phyloP scores from a whole-genome alignment of 441 rosid genomes.

The Viola pubescens region DNA sequence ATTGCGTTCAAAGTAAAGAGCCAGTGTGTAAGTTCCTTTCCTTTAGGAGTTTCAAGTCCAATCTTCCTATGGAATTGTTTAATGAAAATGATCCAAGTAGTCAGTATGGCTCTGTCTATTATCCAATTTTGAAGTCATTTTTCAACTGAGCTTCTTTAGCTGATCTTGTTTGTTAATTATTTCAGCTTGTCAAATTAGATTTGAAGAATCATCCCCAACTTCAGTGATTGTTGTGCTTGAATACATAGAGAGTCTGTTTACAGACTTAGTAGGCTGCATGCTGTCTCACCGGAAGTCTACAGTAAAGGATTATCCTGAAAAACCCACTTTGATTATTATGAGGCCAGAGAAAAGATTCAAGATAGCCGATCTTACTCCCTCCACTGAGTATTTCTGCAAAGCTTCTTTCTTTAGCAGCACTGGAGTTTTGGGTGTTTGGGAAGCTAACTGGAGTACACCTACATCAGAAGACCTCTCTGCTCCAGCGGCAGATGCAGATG shows the following conservation, averaged over 20 bases:
- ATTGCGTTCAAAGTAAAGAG: conserved; percentile 16
- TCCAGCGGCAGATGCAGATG: too few relatives aligned
- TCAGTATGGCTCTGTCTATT: too few relatives aligned
- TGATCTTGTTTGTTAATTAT: conserved; percentile 18
- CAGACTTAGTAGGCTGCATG: conserved; percentile 30
- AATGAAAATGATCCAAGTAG: not conserved
- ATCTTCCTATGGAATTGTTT: not conserved
- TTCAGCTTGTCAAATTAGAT: conserved; percentile 33
- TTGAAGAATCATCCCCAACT: conserved; percentile 47
- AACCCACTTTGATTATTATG: too few relatives aligned
- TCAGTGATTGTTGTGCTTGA: conserved; percentile 41
- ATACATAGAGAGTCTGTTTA: conserved; percentile 26
- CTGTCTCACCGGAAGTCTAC: conserved; percentile 51
- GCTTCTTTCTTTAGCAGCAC: conserved; percentile 36
- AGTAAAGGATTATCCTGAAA: too few relatives aligned
- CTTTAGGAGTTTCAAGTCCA: not conserved
- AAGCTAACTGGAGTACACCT: conserved; percentile 43
- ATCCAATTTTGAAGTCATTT: conserved; percentile 1
- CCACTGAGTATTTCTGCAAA: conserved; percentile 12
- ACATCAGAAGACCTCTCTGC: conserved; percentile 32
- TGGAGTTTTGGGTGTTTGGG: conserved; percentile 38
- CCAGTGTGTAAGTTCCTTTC: conserved; percentile 28
- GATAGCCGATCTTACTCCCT: too few relatives aligned
- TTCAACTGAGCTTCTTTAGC: not conserved
- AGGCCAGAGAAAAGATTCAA: too few relatives aligned